phyloP scores from a whole-genome alignment of 345 rosid genomes.

The Salix arbutifolia region DNA sequence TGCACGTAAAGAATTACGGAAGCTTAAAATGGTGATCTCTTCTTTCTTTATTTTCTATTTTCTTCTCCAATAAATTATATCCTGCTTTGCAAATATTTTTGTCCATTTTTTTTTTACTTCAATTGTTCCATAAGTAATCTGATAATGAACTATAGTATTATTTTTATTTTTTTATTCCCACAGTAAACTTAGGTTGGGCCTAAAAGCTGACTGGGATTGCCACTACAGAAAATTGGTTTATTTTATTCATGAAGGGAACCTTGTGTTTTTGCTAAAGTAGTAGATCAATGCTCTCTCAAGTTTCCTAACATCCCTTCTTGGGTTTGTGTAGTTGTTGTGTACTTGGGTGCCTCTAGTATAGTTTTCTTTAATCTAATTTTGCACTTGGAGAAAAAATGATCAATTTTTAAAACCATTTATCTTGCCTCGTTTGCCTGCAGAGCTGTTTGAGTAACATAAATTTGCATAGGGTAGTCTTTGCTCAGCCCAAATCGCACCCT shows the following conservation, averaged over 20 bases:
- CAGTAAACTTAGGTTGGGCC: neutral
- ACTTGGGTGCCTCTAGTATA: neutral
- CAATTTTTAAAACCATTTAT: neutral
- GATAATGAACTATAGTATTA: neutral
- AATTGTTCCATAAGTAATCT: neutral
- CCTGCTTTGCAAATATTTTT: neutral
- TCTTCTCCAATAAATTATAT: neutral
- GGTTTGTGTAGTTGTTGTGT: neutral
- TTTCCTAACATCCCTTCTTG: neutral
- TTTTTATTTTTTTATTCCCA: neutral
- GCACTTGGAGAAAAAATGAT: neutral
- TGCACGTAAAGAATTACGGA: constrained; percentile 76
- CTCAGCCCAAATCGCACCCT: neutral
- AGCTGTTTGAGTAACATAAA: neutral
- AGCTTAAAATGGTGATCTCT: constrained; percentile 64
- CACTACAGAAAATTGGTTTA: neutral
- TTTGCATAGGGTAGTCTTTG: neutral
- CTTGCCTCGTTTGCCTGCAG: neutral
- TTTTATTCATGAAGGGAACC: neutral
- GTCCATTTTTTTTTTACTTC: neutral
- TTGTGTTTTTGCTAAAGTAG: neutral
- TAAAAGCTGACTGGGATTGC: neutral
- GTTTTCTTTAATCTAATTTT: neutral
- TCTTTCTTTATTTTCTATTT: neutral
- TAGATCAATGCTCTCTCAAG: neutral